Percentiles rank a stretch among this genome's conserved stretches.
phyloP scores from a whole-genome alignment of 257 asterid species.

The Verbascum thapsus region DNA sequence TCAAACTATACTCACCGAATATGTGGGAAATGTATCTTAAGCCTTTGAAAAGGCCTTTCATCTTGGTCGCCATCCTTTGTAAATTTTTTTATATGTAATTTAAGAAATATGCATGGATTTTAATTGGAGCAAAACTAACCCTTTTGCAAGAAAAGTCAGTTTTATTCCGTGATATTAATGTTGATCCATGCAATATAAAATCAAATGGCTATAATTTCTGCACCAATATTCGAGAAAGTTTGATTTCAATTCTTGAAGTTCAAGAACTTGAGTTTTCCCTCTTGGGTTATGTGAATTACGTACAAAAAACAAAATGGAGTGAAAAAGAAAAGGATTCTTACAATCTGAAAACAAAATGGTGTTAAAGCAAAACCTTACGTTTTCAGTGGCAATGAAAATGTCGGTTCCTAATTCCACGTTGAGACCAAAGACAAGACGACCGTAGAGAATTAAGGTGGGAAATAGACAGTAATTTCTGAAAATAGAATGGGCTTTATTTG shows the following conservation, averaged over 20 bases:
- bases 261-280: conserved; percentile 32
- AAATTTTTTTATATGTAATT: conserved; percentile 19
- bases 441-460: conserved; percentile 40
- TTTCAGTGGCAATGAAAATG: conserved; percentile 49
- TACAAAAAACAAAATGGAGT: conserved; percentile 3
- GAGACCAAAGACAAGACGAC: conserved; percentile 33
- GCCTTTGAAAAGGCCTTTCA: conserved; percentile 94
- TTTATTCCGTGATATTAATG: conserved; percentile 48
- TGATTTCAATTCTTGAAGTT: conserved; percentile 30
- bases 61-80: conserved; percentile 69
- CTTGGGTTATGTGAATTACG: conserved; percentile 26
- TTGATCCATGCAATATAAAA: conserved; percentile 47
- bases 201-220: conserved; percentile 8
- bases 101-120: conserved; percentile 35
- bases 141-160: conserved; percentile 39
- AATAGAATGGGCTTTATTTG: conserved; percentile 1
- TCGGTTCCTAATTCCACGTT: conserved; percentile 34
- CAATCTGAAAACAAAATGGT: conserved; percentile 34
- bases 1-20: conserved; percentile 55
- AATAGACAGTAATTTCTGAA: neutral
- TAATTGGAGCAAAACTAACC: conserved; percentile 37
- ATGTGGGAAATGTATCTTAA: conserved; percentile 92
- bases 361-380: conserved; percentile 46
- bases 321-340: neutral
- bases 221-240: conserved; percentile 33